Conservation (phyloP, 2,329 filamentous ascomycete species). For the Colletotrichum sidae region DNA sequence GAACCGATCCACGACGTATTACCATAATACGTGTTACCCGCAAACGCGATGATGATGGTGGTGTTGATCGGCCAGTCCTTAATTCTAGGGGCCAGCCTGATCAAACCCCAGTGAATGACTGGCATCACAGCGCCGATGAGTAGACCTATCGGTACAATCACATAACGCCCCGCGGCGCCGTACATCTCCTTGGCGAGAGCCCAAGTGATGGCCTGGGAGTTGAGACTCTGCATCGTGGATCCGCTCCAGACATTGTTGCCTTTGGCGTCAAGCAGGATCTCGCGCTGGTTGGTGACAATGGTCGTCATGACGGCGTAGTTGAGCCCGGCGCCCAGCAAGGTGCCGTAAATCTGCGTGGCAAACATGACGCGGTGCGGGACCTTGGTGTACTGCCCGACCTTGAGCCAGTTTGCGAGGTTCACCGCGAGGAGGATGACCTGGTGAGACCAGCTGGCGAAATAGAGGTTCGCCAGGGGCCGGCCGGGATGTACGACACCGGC, state of each 20-base stretch:
- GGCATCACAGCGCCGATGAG: constrained; percentile 57
- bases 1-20: constrained; percentile 49
- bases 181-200: constrained; percentile 56
- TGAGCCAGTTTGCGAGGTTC: constrained; percentile 46
- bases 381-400: constrained; percentile 52
- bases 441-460: constrained; percentile 51
- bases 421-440: constrained; percentile 49
- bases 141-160: constrained; percentile 52
- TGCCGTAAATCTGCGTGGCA: constrained; percentile 54
- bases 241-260: constrained; percentile 60
- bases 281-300: constrained; percentile 55
- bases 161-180: constrained; percentile 50
- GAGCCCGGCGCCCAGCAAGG: constrained; percentile 53
- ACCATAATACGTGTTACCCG: constrained; percentile 54
- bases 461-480: constrained; percentile 54
- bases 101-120: constrained; percentile 46
- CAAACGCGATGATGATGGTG: constrained; percentile 53
- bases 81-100: constrained; percentile 41
- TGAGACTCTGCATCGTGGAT: constrained; percentile 58
- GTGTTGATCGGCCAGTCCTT: constrained; percentile 50
- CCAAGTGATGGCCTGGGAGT: constrained; percentile 48
- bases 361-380: constrained; percentile 54
- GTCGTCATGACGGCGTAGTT: constrained; percentile 60
- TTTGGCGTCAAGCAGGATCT: constrained; percentile 53
- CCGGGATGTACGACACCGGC: constrained; percentile 58